These are phyloP conservation scores for Berberis vulgaris DNA, from an alignment of 164 flowering plant genomes.

Conservation along the genomic window DNA sequence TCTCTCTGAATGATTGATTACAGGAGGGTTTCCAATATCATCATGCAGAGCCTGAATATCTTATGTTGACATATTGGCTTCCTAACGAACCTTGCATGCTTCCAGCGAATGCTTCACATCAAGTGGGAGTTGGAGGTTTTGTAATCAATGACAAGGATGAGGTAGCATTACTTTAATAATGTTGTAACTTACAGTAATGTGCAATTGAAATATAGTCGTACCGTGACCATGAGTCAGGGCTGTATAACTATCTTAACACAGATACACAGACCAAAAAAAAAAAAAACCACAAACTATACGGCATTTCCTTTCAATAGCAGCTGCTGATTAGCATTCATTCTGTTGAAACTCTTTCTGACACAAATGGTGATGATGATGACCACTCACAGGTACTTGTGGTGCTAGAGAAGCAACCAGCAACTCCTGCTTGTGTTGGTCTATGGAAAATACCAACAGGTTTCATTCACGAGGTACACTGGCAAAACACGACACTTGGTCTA, in stretches of 20 bases:
- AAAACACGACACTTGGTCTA: background rate
- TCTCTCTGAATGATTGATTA: slow-evolving; percentile 6
- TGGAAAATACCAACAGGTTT: slow-evolving; percentile 96
- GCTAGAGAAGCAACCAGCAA: slow-evolving; percentile 58
- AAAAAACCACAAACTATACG: too few relatives aligned
- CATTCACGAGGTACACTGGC: slow-evolving; percentile 51
- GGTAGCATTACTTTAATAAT: slow-evolving; percentile 26
- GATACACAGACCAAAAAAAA: too few relatives aligned
- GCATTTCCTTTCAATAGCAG: too few relatives aligned
- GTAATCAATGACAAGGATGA: slow-evolving; percentile 72
- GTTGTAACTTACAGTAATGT: background rate
- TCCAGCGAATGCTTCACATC: slow-evolving; percentile 87
- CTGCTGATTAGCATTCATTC: too few relatives aligned
- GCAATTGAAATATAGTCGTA: background rate
- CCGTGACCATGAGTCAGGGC: too few relatives aligned
- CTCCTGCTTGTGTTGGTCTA: slow-evolving; percentile 36
- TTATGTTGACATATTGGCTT: slow-evolving; percentile 91
- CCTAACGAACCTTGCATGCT: slow-evolving; percentile 78
- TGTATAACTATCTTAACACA: too few relatives aligned
- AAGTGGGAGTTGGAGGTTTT: slow-evolving; percentile 89
- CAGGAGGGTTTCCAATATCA: slow-evolving; percentile 90
- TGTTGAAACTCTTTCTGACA: too few relatives aligned
- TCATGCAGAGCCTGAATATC: slow-evolving; percentile 73
- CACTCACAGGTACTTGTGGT: slow-evolving; percentile 72
- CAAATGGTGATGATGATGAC: background rate